These are phyloP conservation scores for Mycena pura DNA, from an alignment of 768 basidiomycete species.

Conservation along the genomic window DNA sequence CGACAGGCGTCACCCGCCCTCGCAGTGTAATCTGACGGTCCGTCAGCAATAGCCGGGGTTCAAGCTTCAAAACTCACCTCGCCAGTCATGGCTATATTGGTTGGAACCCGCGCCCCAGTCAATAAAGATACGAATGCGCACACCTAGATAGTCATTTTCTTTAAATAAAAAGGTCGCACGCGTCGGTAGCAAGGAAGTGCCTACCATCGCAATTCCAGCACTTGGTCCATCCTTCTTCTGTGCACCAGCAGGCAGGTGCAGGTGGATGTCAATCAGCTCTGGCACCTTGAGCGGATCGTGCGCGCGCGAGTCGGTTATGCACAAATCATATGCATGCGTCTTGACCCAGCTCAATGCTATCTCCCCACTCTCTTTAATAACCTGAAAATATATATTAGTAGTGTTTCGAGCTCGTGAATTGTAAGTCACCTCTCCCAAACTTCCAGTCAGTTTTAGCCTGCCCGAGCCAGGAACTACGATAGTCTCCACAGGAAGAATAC, in stretches of 20 bases:
- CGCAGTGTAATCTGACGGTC: constrained; percentile 73
- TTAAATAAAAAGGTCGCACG: background rate
- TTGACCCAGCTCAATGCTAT: constrained; percentile 94
- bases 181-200: constrained; percentile 17
- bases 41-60: background rate
- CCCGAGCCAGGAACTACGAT: constrained; percentile 80
- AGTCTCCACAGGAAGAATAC: constrained; percentile 85
- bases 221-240: constrained; percentile 95
- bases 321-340: constrained; percentile 79
- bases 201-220: constrained; percentile 88
- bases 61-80: constrained; percentile 57
- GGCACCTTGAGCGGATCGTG: constrained; percentile 81
- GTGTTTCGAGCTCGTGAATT: background rate
- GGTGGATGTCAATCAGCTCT: constrained; percentile 79
- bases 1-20: constrained; percentile 82
- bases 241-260: constrained; percentile 89
- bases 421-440: constrained; percentile 75
- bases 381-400: too few relatives aligned
- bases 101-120: constrained; percentile 75
- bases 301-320: constrained; percentile 71
- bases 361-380: constrained; percentile 92
- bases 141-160: constrained; percentile 49
- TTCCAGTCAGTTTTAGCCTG: constrained; percentile 78
- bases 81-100: constrained; percentile 87
- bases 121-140: constrained; percentile 89